These are phyloP conservation scores for Colletotrichum brevisporum DNA, from an alignment of 2,329 filamentous ascomycete species.

Conservation along the genomic window DNA sequence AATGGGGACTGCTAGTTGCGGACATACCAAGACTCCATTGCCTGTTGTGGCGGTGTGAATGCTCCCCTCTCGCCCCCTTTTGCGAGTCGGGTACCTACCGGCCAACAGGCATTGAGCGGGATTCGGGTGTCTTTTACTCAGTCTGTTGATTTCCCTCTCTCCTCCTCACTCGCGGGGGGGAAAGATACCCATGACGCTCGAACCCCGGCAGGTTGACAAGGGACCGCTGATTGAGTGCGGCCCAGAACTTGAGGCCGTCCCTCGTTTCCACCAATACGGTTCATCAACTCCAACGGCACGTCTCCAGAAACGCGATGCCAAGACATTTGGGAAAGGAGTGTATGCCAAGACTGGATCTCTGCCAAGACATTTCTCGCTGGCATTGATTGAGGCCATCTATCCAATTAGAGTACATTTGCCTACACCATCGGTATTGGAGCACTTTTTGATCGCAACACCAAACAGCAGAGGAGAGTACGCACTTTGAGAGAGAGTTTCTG, in stretches of 20 bases:
- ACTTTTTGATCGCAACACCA: slow-evolving; percentile 9
- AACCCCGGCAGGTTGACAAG: slow-evolving; percentile 24
- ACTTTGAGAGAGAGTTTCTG: neutral
- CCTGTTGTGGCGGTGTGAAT: slow-evolving; percentile 25
- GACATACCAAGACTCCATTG: slow-evolving; percentile 2
- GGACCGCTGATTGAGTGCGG: neutral
- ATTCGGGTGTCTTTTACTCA: neutral
- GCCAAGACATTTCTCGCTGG: slow-evolving; percentile 15
- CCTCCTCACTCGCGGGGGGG: too few relatives aligned
- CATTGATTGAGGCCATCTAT: neutral
- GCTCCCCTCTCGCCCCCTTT: slow-evolving; percentile 1
- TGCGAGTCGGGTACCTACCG: neutral
- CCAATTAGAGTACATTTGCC: neutral
- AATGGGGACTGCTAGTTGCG: neutral
- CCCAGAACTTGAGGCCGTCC: neutral
- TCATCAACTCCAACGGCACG: slow-evolving; percentile 4
- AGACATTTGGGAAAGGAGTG: slow-evolving; percentile 34
- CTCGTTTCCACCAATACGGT: slow-evolving; percentile 28
- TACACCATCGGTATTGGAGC: slow-evolving; percentile 1
- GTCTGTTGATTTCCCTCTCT: neutral
- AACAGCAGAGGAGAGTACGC: neutral
- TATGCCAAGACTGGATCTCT: slow-evolving; percentile 26
- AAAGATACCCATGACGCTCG: neutral
- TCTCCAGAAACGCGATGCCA: slow-evolving; percentile 22
- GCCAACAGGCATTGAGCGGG: slow-evolving; percentile 6